Base-by-base conservation (phyloP, 352 stramenopile genomes). In the Globisporangium iwayamae region DNA sequence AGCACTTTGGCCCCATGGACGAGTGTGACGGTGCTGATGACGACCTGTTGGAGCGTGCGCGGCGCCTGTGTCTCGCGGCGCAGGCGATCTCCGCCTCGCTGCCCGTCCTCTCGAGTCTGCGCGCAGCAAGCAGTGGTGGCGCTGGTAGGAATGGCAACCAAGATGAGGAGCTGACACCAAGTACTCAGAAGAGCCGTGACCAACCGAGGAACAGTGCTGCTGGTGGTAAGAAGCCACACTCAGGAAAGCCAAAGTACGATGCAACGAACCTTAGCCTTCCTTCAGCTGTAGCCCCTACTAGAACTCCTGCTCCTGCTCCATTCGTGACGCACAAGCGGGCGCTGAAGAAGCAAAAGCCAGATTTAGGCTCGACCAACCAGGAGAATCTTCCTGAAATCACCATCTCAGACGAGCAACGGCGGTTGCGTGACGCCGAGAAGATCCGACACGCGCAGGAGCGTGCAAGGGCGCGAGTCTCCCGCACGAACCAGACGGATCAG, bases 361-460 rank as follows among this genome's bases (percentile, higher is more conserved):
- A 3, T 2, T 20, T 56, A 36, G 7, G 10, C 11, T 50, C 36
- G 8, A 46, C 32, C 28, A 65, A 65, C 13, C 63, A 65, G 32
- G 66, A 69, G 25, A 69, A 20, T n/a, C 60, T 76, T 0, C 73
- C 74, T 2, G 60, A 72, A 46, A 70, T 77, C 45, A 56, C 43
- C 14, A 20, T 66, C 2, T 72, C 54, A 1, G 74, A 69, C 2
- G 69, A 78, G 25, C 70, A 76, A 62, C 70, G 63, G 18, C 78
- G 66, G 41, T 56, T 79, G 50, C 61, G 67, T 1, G 71, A 77
- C 20, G 30, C 61, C 1, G 71, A 85, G 56, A 81, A 72, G 51
- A 74, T 88, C 30, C 76, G 78, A 0, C 81, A 90, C 9, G 81
- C 81, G 1, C 81, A 87, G 53, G 79, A 90, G 51, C 76, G 81